phyloP scores from a whole-genome alignment of 345 rosid species.

The Melastoma malabathricum region DNA sequence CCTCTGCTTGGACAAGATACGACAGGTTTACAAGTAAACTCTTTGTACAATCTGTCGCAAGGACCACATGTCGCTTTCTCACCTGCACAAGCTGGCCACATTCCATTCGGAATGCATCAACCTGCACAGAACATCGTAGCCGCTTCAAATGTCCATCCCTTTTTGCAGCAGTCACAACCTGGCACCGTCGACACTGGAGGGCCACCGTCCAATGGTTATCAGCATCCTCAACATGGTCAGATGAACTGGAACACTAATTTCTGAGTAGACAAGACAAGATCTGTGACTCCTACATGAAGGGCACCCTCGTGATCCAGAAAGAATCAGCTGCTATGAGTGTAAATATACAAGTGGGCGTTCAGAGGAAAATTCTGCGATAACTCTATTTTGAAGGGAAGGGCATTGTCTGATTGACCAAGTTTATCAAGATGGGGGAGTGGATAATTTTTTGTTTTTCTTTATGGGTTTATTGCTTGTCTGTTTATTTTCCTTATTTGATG shows the following conservation, averaged over 20 bases:
- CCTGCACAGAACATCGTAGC: conserved; percentile 36
- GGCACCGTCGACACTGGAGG: conserved; percentile 26
- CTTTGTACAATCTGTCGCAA: conserved; percentile 47
- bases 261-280: conserved; percentile 11
- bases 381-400: too few species aligned
- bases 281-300: too few species aligned
- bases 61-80: conserved; percentile 56
- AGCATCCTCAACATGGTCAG: conserved; percentile 41
- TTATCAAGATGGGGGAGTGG: too few species aligned
- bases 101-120: conserved; percentile 41
- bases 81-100: conserved; percentile 48
- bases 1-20: conserved; percentile 44
- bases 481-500: too few species aligned
- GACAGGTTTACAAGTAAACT: conserved; percentile 45
- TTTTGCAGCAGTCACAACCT: conserved; percentile 35
- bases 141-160: conserved; percentile 34
- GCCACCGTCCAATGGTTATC: conserved; percentile 30
- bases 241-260: conserved; percentile 34
- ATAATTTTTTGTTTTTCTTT: too few species aligned
- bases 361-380: too few species aligned
- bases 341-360: too few species aligned
- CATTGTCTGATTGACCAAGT: too few species aligned
- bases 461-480: too few species aligned
- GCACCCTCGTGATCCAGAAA: too few species aligned
- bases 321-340: too few species aligned